Evolutionary conservation across 164 flowering plant species (phyloP), one percentile per base, ranked within the genome.

Genomic region (Stephania yunnanensis): DNA sequence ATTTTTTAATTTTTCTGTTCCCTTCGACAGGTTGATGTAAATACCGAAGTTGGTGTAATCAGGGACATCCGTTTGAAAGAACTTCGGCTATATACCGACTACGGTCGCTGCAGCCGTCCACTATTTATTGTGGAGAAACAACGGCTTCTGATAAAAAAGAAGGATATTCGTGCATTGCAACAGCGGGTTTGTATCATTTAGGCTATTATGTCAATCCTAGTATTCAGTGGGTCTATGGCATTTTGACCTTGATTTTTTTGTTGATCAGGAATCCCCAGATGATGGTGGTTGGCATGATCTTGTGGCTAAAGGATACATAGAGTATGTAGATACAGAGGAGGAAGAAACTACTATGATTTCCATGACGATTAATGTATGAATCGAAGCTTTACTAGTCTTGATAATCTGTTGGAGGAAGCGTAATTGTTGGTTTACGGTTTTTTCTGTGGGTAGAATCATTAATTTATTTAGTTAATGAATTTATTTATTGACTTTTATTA

Each of bases 81-180:
- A 76, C 81, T 94, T 65, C 87, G 98, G 1, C 87, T 96, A 68
- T 96, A 96, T 81, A 96, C 99, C 55, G 99, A 96, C 71, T 96
- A 96, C 86, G 99, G 99, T 1, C 95, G 99, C 17, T 96, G 99
- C 85, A 96, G 99, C 84, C 95, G 99, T 70, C 99, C 99, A 5
- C 78, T 96, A 69, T 96, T 96, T 79, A 96, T 96, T 66, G 99
- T 96, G 69, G 97, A 96, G 75, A 94, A 94, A 46, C 95, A 92
- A 78, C 86, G 90, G 78, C 87, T 96, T 67, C 88, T 96, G 31
- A 94, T 96, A 74, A 96, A 89, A 87, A 96, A 91, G 78, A 89
- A 78, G 79, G 97, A 96, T 78, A 91, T 96, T 70, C 90, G 81
- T 75, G 87, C 89, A 5, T 79, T 96, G 83, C 98, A 96, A 75